Conservation (phyloP, 225 moss, liverwort and hornwort genomes). For the Pseudoscleropodium purum region DNA sequence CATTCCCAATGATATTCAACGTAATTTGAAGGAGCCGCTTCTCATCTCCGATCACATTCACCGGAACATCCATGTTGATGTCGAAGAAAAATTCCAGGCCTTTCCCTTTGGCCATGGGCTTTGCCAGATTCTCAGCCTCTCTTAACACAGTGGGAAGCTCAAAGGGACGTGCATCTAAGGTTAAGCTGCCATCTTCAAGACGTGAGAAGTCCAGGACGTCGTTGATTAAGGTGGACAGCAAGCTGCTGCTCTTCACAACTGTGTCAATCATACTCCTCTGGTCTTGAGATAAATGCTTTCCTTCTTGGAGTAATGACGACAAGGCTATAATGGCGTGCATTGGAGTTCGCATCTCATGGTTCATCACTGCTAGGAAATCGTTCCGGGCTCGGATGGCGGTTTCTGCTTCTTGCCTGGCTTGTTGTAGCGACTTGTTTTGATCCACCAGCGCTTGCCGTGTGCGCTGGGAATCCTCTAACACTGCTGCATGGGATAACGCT, state of each 20-base stretch:
- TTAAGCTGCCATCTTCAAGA: slow-evolving; percentile 70
- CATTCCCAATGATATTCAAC: slow-evolving; percentile 47
- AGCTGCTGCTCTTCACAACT: slow-evolving; percentile 90
- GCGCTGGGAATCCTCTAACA: slow-evolving; percentile 85
- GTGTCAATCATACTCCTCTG: slow-evolving; percentile 89
- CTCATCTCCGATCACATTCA: slow-evolving; percentile 42
- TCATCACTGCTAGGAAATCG: slow-evolving; percentile 88
- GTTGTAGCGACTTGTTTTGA: slow-evolving; percentile 76
- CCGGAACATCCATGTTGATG: slow-evolving; percentile 36
- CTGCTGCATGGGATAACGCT: slow-evolving; percentile 87
- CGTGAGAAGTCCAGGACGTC: slow-evolving; percentile 92
- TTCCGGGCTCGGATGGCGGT: slow-evolving; percentile 85
- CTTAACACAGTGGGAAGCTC: slow-evolving; percentile 48
- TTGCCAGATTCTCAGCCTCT: slow-evolving; percentile 60
- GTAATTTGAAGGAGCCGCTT: slow-evolving; percentile 47
- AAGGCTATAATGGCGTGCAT: slow-evolving; percentile 94
- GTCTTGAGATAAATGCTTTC: slow-evolving; percentile 40
- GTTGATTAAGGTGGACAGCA: slow-evolving; percentile 82
- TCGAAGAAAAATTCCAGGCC: slow-evolving; percentile 41
- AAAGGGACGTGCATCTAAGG: slow-evolving; percentile 53
- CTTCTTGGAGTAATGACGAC: slow-evolving; percentile 83
- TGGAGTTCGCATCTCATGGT: slow-evolving; percentile 95
- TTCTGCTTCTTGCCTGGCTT: slow-evolving; percentile 74
- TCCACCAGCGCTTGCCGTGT: slow-evolving; percentile 69
- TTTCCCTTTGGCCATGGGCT: slow-evolving; percentile 66